Evolutionary conservation across 1,284 basidiomycete species (phyloP).

Genomic region (Fomitopsis palustris): DNA sequence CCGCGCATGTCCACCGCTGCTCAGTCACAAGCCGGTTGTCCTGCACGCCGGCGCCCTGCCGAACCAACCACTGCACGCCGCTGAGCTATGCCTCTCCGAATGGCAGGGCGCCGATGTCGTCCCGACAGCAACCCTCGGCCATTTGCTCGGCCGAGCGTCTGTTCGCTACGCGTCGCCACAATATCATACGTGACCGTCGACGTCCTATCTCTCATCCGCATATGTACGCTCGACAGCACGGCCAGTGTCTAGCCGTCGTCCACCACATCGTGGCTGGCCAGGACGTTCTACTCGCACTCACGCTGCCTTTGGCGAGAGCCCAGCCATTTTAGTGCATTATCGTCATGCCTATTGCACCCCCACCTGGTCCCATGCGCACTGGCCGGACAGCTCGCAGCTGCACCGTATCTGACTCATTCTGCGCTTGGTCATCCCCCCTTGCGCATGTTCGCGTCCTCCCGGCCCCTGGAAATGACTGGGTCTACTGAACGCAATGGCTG

Average conservation of each 20-base stretch:
- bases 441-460: not conserved
- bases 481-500: not conserved
- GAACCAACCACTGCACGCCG: not conserved
- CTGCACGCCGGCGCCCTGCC: not conserved
- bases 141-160: not conserved
- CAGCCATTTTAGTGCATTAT: not conserved
- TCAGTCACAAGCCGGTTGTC: not conserved
- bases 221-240: not conserved
- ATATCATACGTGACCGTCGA: not conserved
- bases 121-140: not conserved
- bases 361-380: not conserved
- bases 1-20: not conserved
- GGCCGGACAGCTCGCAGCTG: not conserved
- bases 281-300: not conserved
- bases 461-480: not conserved
- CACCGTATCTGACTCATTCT: not conserved
- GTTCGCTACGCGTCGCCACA: not conserved
- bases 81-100: not conserved
- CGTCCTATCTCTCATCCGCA: not conserved
- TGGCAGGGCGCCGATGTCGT: not conserved
- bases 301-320: not conserved
- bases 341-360: not conserved
- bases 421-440: not conserved
- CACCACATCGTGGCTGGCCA: not conserved
- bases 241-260: not conserved